Conservation (phyloP, 257 asterid species). For the Lithospermum erythrorhizon region DNA sequence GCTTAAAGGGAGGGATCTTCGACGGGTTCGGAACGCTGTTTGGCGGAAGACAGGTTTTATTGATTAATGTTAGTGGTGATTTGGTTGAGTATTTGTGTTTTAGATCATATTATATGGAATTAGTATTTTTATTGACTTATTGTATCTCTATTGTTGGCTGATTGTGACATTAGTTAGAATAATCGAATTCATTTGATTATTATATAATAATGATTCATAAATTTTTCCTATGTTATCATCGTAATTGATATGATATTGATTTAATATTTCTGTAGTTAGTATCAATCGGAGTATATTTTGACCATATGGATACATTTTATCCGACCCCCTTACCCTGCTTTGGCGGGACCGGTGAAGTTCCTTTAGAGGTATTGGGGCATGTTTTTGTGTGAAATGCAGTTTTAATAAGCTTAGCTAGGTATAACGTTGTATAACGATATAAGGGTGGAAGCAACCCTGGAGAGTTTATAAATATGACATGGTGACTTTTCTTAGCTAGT, state of each 20-base stretch:
- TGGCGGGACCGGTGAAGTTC: too few relatives aligned
- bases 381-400: too few relatives aligned
- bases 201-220: too few relatives aligned
- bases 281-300: too few relatives aligned
- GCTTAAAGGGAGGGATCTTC: constrained; percentile 65
- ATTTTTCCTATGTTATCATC: too few relatives aligned
- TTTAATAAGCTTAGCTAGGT: too few relatives aligned
- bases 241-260: too few relatives aligned
- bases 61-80: constrained; percentile 21
- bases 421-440: too few relatives aligned
- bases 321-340: too few relatives aligned
- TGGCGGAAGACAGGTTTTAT: constrained; percentile 62
- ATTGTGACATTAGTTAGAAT: not conserved
- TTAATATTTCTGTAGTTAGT: too few relatives aligned
- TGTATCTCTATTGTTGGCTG: not conserved
- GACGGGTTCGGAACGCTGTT: constrained; percentile 65
- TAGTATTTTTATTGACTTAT: not conserved
- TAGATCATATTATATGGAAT: constrained; percentile 1
- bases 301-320: too few relatives aligned
- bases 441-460: not conserved
- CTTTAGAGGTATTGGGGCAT: too few relatives aligned
- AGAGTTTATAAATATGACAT: not conserved
- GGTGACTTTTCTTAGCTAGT: not conserved
- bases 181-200: not conserved
- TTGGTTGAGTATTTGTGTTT: constrained; percentile 1